Evolutionary conservation across 169 alveolate species (phyloP).

Genomic region (Plasmodium vinckei): DNA sequence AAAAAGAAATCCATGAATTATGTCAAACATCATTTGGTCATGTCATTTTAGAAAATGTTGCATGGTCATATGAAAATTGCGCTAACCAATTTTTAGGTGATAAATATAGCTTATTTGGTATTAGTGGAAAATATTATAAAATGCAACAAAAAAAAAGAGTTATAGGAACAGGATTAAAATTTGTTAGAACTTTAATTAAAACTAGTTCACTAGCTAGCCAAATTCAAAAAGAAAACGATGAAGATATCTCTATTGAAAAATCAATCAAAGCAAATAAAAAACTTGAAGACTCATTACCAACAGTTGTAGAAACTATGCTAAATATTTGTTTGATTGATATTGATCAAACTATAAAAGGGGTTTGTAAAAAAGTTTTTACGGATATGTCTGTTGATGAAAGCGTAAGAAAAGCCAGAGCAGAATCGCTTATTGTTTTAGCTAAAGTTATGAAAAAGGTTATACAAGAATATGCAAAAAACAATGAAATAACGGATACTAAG

Average conservation of each 20-base stretch:
- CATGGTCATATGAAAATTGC: constrained; percentile 92
- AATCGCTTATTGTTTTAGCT: constrained; percentile 89
- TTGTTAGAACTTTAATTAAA: constrained; percentile 84
- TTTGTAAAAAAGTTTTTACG: constrained; percentile 88
- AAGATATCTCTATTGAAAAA: constrained; percentile 74
- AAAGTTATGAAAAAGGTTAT: constrained; percentile 85
- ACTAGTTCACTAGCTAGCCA: constrained; percentile 88
- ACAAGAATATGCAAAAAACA: constrained; percentile 47
- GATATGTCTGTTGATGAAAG: constrained; percentile 91
- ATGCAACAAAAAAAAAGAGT: constrained; percentile 86
- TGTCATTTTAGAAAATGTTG: constrained; percentile 90
- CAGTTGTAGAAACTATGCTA: constrained; percentile 90
- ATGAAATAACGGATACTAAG: constrained; percentile 66
- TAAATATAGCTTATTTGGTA: constrained; percentile 87
- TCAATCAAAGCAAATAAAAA: constrained; percentile 83
- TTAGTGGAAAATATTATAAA: constrained; percentile 89
- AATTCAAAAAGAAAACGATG: constrained; percentile 78
- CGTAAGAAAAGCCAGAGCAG: constrained; percentile 89
- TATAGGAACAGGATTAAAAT: constrained; percentile 85
- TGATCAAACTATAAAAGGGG: constrained; percentile 89
- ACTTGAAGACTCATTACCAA: constrained; percentile 89
- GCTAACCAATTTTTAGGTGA: constrained; percentile 91
- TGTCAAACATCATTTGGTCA: constrained; percentile 90
- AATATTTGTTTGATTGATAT: constrained; percentile 91
- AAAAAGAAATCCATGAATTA: constrained; percentile 82